Conservation (phyloP, 2,329 filamentous ascomycete species). For the Aspergillus clavatus region DNA sequence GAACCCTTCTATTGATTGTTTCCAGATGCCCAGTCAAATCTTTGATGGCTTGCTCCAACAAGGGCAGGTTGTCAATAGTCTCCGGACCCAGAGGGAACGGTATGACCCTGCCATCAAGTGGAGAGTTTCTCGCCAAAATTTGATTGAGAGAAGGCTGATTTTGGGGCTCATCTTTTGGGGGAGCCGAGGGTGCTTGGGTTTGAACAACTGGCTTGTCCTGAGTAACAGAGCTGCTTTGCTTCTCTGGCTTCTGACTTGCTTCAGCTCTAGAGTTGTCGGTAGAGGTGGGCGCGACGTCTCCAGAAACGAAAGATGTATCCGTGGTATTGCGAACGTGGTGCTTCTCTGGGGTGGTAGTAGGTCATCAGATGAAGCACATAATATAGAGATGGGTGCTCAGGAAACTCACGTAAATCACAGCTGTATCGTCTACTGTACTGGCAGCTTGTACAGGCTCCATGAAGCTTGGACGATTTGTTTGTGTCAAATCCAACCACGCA, state of each 20-base stretch:
- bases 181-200: too few species aligned
- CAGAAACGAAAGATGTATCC: not conserved
- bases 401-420: constrained; percentile 3
- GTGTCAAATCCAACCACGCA: constrained; percentile 3
- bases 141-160: not conserved
- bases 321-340: not conserved
- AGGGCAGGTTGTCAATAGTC: constrained; percentile 3
- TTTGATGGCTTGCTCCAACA: constrained; percentile 2
- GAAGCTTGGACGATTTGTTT: not conserved
- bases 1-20: not conserved
- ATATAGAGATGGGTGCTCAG: not conserved
- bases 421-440: constrained; percentile 2
- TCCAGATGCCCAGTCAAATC: constrained; percentile 2
- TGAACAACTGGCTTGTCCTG: too few species aligned
- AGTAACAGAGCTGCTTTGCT: too few species aligned
- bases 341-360: not conserved
- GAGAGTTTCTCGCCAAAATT: not conserved
- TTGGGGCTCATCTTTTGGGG: not conserved
- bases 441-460: constrained; percentile 6
- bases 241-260: too few species aligned
- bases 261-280: too few species aligned
- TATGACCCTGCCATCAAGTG: constrained; percentile 5
- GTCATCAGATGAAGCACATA: not conserved
- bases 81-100: constrained; percentile 9
- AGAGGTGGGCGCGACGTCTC: too few species aligned